These are phyloP conservation scores for Yamadazyma buinensis DNA, from an alignment of 1,139 yeast species.

Conservation along the genomic window DNA sequence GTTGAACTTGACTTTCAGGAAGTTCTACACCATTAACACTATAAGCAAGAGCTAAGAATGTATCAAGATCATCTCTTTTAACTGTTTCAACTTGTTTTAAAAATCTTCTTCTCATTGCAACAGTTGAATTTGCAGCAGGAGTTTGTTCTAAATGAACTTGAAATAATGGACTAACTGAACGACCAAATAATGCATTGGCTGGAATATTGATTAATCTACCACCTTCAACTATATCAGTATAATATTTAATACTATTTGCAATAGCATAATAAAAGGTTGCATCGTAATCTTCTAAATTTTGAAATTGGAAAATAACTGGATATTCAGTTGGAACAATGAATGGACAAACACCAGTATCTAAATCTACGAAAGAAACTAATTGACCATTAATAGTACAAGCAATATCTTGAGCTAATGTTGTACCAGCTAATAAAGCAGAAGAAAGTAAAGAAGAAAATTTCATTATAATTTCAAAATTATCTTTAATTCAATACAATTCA, in stretches of 20 bases:
- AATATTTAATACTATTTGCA: slow-evolving; percentile 22
- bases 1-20: slow-evolving; percentile 10
- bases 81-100: slow-evolving; percentile 13
- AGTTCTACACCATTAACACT: slow-evolving; percentile 25
- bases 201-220: slow-evolving; percentile 34
- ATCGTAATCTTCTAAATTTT: slow-evolving; percentile 28
- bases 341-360: slow-evolving; percentile 40
- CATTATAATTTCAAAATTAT: slow-evolving; percentile 5
- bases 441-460: slow-evolving; percentile 12
- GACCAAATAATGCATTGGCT: slow-evolving; percentile 26
- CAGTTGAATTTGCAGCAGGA: slow-evolving; percentile 39
- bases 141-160: slow-evolving; percentile 25
- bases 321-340: slow-evolving; percentile 30
- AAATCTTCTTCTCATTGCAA: slow-evolving; percentile 40
- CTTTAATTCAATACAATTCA: no score
- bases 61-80: slow-evolving; percentile 19
- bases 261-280: slow-evolving; percentile 36
- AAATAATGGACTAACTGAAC: slow-evolving; percentile 23
- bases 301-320: slow-evolving; percentile 26
- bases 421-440: slow-evolving; percentile 19
- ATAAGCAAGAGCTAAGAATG: slow-evolving; percentile 30
- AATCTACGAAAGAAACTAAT: slow-evolving; percentile 33
- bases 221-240: slow-evolving; percentile 33
- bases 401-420: slow-evolving; percentile 27
- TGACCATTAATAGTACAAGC: slow-evolving; percentile 36